These are phyloP conservation scores for Talaromyces sp. DNA, from an alignment of 2,329 filamentous ascomycete genomes.

Conservation along the genomic window DNA sequence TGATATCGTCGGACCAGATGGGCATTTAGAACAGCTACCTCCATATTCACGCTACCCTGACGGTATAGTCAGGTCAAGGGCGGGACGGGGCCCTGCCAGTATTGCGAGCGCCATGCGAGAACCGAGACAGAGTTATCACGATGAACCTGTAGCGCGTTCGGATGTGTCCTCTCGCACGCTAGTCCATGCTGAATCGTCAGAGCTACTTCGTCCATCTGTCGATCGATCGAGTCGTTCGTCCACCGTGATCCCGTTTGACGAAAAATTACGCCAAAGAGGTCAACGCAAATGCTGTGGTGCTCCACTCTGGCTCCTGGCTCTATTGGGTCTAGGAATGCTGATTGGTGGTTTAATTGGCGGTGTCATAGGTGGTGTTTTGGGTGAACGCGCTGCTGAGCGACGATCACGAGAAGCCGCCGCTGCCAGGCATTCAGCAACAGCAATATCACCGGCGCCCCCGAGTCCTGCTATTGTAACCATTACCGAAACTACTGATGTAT, in stretches of 20 bases:
- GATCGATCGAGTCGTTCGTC: conserved; percentile 15
- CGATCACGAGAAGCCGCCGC: conserved; percentile 8
- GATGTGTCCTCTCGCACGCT: conserved; percentile 27
- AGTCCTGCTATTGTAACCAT: conserved; percentile 36
- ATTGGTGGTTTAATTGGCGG: conserved; percentile 48
- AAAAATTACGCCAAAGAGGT: conserved; percentile 41
- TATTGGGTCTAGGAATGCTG: conserved; percentile 42
- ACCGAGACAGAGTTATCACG: conserved; percentile 19
- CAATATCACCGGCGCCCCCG: conserved; percentile 7
- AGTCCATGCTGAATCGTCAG: conserved; percentile 12
- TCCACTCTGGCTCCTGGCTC: conserved; percentile 46
- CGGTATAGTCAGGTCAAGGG: conserved; percentile 56
- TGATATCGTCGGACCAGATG: conserved; percentile 80
- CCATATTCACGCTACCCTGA: conserved; percentile 89
- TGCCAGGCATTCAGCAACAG: not conserved
- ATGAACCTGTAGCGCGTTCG: conserved; percentile 27
- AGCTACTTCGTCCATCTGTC: conserved; percentile 14
- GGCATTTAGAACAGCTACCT: conserved; percentile 84
- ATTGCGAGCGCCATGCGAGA: conserved; percentile 13
- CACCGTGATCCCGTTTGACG: conserved; percentile 27
- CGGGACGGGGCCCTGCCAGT: conserved; percentile 37
- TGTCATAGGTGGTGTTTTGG: conserved; percentile 51
- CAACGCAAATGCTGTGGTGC: conserved; percentile 45
- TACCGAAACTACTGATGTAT: conserved; percentile 48
- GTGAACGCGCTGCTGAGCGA: conserved; percentile 33